Conservation (phyloP, 441 rosid species). For the Aquilaria agallochum region DNA sequence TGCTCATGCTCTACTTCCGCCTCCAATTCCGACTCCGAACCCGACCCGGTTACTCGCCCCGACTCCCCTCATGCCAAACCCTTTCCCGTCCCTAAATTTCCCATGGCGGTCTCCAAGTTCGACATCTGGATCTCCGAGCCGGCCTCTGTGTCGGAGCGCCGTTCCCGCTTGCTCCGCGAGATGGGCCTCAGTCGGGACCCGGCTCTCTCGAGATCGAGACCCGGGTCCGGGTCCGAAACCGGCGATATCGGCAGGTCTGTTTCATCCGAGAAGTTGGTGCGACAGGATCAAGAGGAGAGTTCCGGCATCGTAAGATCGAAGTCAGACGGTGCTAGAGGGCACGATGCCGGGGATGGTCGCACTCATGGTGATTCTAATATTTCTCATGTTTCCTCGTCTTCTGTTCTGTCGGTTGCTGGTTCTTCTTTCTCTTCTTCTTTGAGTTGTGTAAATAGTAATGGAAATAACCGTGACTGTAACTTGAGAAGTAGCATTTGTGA, state of each 20-base stretch:
- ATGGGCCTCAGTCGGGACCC: constrained; percentile 72
- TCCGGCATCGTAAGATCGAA: constrained; percentile 48
- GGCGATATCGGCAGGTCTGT: constrained; percentile 33
- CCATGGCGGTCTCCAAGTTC: constrained; percentile 45
- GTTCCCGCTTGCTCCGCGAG: constrained; percentile 52
- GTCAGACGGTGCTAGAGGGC: constrained; percentile 39
- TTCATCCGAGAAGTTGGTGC: constrained; percentile 41
- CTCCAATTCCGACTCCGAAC: constrained; percentile 53
- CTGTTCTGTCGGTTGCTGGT: constrained; percentile 30
- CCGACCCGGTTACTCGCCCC: constrained; percentile 33
- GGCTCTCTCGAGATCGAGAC: constrained; percentile 39
- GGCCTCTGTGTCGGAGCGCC: constrained; percentile 80
- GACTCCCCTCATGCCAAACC: constrained; percentile 36
- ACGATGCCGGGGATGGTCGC: constrained; percentile 15
- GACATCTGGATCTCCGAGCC: constrained; percentile 96
- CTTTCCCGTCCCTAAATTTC: constrained; percentile 46
- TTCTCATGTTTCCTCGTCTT: constrained; percentile 38
- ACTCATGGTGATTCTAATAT: constrained; percentile 21
- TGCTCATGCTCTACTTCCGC: constrained; percentile 54
- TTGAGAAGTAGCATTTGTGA: neutral
- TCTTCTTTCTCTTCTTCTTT: constrained; percentile 16
- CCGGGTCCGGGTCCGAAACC: constrained; percentile 22
- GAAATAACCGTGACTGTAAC: constrained; percentile 14
- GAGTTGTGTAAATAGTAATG: constrained; percentile 35
- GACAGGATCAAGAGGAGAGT: constrained; percentile 23